Conservation (phyloP, 2,329 filamentous ascomycete species). For the Nemania sp. region DNA sequence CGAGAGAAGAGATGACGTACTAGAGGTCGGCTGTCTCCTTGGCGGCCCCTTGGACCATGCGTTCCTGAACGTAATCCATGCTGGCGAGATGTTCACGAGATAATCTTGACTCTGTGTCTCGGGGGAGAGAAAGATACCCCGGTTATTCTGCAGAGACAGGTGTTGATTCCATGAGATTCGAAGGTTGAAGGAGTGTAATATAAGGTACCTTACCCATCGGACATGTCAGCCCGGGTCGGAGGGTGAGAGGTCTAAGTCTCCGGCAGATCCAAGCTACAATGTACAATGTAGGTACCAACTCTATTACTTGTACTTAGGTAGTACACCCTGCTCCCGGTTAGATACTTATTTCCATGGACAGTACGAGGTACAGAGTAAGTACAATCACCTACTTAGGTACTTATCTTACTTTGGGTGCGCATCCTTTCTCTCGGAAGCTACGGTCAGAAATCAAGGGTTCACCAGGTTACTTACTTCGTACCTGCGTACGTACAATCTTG, state of each 20-base stretch:
- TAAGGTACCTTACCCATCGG: background rate
- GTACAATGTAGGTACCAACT: too few relatives aligned
- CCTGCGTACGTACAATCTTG: too few relatives aligned
- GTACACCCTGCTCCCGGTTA: too few relatives aligned
- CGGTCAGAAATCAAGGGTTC: too few relatives aligned
- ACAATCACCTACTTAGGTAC: background rate
- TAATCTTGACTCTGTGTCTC: background rate
- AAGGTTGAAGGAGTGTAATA: background rate
- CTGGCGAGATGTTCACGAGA: background rate
- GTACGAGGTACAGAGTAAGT: too few relatives aligned
- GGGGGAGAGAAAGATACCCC: background rate
- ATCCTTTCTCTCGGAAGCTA: too few relatives aligned
- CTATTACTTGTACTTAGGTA: too few relatives aligned
- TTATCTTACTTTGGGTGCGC: too few relatives aligned
- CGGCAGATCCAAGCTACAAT: too few relatives aligned
- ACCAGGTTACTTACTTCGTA: too few relatives aligned
- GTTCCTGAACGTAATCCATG: slow-evolving; percentile 64
- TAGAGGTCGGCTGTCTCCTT: slow-evolving; percentile 40
- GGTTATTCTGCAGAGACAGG: background rate
- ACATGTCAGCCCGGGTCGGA: slow-evolving; percentile 4
- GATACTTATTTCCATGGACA: too few relatives aligned
- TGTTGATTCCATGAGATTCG: background rate
- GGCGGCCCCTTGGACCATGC: slow-evolving; percentile 57
- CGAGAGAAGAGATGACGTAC: slow-evolving; percentile 12
- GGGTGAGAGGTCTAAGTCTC: background rate